These are phyloP conservation scores for Backusella liffmaniae DNA, from an alignment of 192 early-diverging fungal genomes.

Conservation along the genomic window DNA sequence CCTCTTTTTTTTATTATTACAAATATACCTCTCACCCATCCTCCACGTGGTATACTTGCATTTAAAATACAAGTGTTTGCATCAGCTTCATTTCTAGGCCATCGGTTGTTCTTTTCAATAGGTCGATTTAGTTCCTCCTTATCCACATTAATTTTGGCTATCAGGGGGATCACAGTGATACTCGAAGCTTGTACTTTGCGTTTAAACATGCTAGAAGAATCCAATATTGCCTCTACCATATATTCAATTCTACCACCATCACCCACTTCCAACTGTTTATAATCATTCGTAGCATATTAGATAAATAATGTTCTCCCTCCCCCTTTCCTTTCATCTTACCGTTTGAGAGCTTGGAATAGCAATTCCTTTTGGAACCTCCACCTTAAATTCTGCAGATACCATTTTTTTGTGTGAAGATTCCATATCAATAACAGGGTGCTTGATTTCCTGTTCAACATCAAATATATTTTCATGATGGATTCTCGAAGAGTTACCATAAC, in stretches of 20 bases:
- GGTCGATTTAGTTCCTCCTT: neutral
- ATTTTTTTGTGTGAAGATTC: neutral
- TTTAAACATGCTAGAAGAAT: neutral
- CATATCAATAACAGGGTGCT: neutral
- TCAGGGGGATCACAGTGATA: neutral
- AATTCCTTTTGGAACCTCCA: neutral
- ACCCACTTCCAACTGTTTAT: neutral
- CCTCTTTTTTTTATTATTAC: neutral
- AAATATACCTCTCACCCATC: neutral
- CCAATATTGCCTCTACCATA: neutral
- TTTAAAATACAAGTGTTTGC: neutral
- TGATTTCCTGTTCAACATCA: neutral
- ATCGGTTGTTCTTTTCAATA: neutral
- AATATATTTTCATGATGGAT: neutral
- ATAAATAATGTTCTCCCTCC: neutral
- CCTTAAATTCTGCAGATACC: neutral
- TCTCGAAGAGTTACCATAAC: neutral
- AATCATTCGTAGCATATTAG: neutral
- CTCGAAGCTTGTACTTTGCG: neutral
- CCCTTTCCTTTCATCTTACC: neutral
- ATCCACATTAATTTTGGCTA: slow-evolving; percentile 1
- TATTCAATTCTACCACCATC: slow-evolving; percentile 10
- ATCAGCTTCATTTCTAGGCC: slow-evolving; percentile 10
- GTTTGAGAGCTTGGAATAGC: neutral
- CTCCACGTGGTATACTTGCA: slow-evolving; percentile 1